These are phyloP conservation scores for Voacanga thouarsii DNA, from an alignment of 257 asterid species.

Conservation along the genomic window DNA sequence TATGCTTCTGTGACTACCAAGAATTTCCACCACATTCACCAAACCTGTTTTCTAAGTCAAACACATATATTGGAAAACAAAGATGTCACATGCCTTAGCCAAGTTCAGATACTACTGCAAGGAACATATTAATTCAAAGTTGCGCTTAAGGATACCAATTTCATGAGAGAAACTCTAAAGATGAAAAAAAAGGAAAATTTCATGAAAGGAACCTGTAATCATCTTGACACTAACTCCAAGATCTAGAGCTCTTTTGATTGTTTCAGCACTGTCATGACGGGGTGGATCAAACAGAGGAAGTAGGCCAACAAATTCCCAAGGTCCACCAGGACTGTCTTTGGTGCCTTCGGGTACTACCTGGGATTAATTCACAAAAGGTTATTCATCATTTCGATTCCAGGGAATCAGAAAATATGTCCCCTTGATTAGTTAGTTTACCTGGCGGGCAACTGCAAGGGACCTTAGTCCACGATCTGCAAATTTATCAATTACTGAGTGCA, in stretches of 20 bases:
- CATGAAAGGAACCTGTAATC: conserved; percentile 47
- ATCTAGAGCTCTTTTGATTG: conserved; percentile 58
- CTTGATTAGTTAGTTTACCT: conserved; percentile 19
- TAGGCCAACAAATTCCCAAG: conserved; percentile 71
- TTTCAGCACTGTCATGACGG: conserved; percentile 66
- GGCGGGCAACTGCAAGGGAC: conserved; percentile 60
- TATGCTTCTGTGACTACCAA: neutral
- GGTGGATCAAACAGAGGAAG: conserved; percentile 75
- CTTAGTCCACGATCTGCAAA: conserved; percentile 73
- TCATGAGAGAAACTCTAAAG: neutral
- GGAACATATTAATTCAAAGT: neutral
- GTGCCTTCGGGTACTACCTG: conserved; percentile 55
- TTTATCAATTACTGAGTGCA: conserved; percentile 48
- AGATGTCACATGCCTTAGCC: neutral
- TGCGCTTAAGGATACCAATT: neutral
- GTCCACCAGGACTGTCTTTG: conserved; percentile 56
- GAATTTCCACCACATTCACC: neutral
- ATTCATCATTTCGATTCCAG: neutral
- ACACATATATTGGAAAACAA: neutral
- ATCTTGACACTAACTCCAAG: conserved; percentile 73
- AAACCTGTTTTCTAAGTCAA: neutral
- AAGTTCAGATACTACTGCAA: neutral
- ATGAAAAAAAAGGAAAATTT: neutral
- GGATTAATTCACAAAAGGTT: neutral
- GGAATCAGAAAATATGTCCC: neutral